These are phyloP conservation scores for Aureobasidium musti DNA, from an alignment of 2,329 filamentous ascomycete genomes.

Conservation along the genomic window DNA sequence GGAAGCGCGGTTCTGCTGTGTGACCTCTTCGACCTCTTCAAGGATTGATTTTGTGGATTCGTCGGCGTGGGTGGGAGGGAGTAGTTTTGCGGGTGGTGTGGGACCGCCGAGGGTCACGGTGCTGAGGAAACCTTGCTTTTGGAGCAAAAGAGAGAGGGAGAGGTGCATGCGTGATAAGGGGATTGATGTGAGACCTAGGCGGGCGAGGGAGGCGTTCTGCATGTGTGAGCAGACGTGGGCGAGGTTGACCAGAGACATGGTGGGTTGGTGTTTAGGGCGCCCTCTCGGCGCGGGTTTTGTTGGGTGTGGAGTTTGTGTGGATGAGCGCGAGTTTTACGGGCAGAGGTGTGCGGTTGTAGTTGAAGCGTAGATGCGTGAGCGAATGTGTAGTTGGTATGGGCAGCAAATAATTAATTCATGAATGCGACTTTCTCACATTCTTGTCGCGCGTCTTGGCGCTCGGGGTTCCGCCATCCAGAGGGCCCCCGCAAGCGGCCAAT, in stretches of 20 bases:
- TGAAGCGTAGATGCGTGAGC: neutral
- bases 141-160: slow-evolving; percentile 70
- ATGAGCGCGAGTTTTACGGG: neutral
- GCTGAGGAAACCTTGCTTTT: slow-evolving; percentile 79
- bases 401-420: slow-evolving; percentile 10
- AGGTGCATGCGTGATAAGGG: slow-evolving; percentile 80
- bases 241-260: slow-evolving; percentile 73
- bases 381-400: neutral
- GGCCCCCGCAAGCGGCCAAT: neutral
- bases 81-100: slow-evolving; percentile 47
- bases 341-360: neutral
- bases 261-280: slow-evolving; percentile 29
- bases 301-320: neutral
- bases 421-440: slow-evolving; percentile 11
- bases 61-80: slow-evolving; percentile 34
- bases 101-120: slow-evolving; percentile 73
- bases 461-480: neutral
- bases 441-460: slow-evolving; percentile 9
- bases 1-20: slow-evolving; percentile 64
- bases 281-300: slow-evolving; percentile 26
- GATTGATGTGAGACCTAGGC: slow-evolving; percentile 80
- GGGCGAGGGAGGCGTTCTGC: slow-evolving; percentile 83
- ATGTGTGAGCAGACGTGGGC: slow-evolving; percentile 85
- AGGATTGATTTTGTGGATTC: slow-evolving; percentile 32
- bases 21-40: slow-evolving; percentile 36